These are phyloP conservation scores for Agastache rugosa DNA, from an alignment of 257 asterid species.

Conservation along the genomic window DNA sequence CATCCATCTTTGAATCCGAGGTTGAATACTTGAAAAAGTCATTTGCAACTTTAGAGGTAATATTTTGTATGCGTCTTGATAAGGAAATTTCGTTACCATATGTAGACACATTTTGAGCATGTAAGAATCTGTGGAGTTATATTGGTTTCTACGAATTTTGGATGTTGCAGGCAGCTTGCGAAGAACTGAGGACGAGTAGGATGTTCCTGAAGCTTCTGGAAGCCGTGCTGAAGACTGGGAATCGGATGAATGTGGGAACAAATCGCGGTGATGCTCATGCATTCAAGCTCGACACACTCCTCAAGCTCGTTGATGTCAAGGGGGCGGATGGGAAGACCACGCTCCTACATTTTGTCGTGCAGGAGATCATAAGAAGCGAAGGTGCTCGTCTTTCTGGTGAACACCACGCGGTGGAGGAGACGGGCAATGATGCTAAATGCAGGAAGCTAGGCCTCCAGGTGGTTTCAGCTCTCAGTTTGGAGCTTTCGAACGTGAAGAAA, in stretches of 20 bases:
- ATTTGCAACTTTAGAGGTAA: constrained; percentile 91
- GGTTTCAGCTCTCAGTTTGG: constrained; percentile 73
- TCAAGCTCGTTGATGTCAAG: constrained; percentile 88
- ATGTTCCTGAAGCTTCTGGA: constrained; percentile 96
- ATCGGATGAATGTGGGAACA: constrained; percentile 98
- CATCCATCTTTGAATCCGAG: constrained; percentile 81
- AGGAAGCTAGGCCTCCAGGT: constrained; percentile 86
- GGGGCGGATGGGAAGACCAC: constrained; percentile 98
- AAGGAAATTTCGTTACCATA: not conserved
- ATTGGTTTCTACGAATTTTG: not conserved
- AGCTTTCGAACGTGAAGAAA: constrained; percentile 83
- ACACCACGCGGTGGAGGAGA: constrained; percentile 42
- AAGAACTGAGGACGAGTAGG: constrained; percentile 78
- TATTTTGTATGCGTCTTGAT: constrained; percentile 2
- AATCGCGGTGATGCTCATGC: constrained; percentile 97
- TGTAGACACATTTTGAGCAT: too few species aligned
- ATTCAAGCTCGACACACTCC: constrained; percentile 95
- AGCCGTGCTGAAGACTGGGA: constrained; percentile 95
- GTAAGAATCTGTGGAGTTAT: not conserved
- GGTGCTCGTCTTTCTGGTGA: constrained; percentile 70
- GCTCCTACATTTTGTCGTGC: constrained; percentile 91
- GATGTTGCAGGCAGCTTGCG: constrained; percentile 83
- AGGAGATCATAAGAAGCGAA: constrained; percentile 85
- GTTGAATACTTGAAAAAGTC: constrained; percentile 84
- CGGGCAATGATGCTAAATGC: constrained; percentile 64